Conservation (phyloP, 306 rosid genomes). For the Pueraria montana region DNA sequence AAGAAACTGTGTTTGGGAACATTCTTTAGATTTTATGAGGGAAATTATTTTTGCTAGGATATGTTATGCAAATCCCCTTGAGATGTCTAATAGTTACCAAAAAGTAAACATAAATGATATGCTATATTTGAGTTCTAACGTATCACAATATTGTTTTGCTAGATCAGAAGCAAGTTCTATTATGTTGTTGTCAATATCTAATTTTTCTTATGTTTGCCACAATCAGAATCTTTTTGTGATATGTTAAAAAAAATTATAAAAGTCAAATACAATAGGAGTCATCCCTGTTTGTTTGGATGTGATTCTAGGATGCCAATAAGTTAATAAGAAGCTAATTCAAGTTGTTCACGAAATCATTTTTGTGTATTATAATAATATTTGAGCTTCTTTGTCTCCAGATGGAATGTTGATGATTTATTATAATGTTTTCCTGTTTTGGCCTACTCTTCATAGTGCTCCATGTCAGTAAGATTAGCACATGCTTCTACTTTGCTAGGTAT, state of each 20-base stretch:
- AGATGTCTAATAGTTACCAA: background rate
- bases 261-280: constrained; percentile 1
- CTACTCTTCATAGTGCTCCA: background rate
- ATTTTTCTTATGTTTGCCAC: no score
- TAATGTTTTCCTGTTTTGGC: constrained; percentile 20
- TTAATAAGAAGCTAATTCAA: background rate
- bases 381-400: background rate
- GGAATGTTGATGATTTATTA: no score
- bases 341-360: background rate
- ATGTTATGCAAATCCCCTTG: background rate
- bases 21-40: background rate
- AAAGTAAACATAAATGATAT: no score
- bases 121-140: no score
- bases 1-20: background rate
- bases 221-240: no score
- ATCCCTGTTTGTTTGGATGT: background rate
- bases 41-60: background rate
- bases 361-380: background rate
- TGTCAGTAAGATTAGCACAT: no score
- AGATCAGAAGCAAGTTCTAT: no score
- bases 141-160: no score
- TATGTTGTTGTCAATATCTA: no score
- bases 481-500: background rate
- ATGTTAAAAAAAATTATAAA: background rate
- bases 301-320: background rate